Percentiles rank a stretch among this genome's conserved stretches.
Conservation (phyloP, 148 eudicot species). For the Cornus kousa region DNA sequence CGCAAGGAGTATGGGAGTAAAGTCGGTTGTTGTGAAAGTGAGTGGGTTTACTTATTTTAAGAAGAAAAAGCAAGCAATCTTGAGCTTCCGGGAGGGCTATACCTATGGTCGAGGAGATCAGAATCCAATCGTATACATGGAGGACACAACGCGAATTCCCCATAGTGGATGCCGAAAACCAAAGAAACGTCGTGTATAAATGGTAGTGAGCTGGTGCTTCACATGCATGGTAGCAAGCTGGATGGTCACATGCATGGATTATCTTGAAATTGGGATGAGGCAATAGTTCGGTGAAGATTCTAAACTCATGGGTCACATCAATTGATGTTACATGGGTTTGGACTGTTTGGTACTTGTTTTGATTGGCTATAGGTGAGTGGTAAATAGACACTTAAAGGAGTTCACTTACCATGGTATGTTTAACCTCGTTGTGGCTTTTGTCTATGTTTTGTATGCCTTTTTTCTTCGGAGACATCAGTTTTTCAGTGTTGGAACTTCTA, state of each 20-base stretch:
- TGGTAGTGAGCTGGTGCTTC: too few species aligned
- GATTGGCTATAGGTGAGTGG: too few species aligned
- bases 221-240: background rate
- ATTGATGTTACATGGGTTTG: too few species aligned
- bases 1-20: constrained; percentile 57
- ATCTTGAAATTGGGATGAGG: constrained; percentile 3
- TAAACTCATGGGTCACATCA: too few species aligned
- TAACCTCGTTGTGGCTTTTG: too few species aligned
- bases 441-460: too few species aligned
- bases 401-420: too few species aligned
- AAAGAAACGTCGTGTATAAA: constrained; percentile 61
- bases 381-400: too few species aligned
- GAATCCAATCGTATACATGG: constrained; percentile 66
- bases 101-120: constrained; percentile 51
- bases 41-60: constrained; percentile 77
- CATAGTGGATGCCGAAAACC: constrained; percentile 88
- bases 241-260: background rate
- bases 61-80: constrained; percentile 79
- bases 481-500: too few species aligned
- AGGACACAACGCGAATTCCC: constrained; percentile 83
- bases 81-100: constrained; percentile 80
- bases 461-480: too few species aligned
- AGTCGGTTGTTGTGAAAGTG: constrained; percentile 81
- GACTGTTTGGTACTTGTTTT: too few species aligned
- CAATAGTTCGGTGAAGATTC: background rate